Evolutionary conservation across 2,329 filamentous ascomycete genomes (phyloP), one percentile per base, ranked within the genome.

Genomic region (Trichophyton verrucosum): DNA sequence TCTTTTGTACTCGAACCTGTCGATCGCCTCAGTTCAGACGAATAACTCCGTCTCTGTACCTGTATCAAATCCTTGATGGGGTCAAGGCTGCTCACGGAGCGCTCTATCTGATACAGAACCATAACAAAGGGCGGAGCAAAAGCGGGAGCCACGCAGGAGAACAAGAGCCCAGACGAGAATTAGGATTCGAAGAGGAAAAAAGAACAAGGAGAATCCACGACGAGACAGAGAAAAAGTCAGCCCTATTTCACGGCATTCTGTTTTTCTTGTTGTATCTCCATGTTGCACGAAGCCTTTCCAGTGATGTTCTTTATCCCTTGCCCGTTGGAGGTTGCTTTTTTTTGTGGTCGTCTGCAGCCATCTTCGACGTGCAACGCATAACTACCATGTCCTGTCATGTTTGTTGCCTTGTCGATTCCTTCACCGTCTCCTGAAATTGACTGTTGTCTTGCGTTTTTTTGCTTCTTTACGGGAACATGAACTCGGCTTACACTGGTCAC

Each of bases 201-300:
- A n/a, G 22, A 49, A 49, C 20, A 22, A 53, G 27, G 9, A n/a
- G 17, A 22, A 27, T 33, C 47, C 13, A 30, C 27, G 27, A 30
- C 27, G 27, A 38, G 15, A 55, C n/a, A 36, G 27, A 55, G 27
- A 55, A 36, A 55, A 55, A 55, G 49, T 55, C 49, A 55, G 49
- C 49, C 49, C 49, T 55, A 55, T 55, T n/a, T 55, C 49, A 55
- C 49, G 27, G 13, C 49, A 36, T 27, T 8, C 27, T 13, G 11
- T 13, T 38, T 36, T 27, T 49, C 24, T 30, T 49, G 46, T 49
- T 55, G 27, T 36, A 33, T 20, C 49, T 20, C 49, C 11, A 55
- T 33, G 49, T 55, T 55, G 49, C 27, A 55, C 49, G 49, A 55
- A n/a, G 49, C 49, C 49, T 55, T 55, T 55, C 49, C n/a, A 55